phyloP scores from a whole-genome alignment of 352 stramenopile genomes.

The Phytophthora hybrid region DNA sequence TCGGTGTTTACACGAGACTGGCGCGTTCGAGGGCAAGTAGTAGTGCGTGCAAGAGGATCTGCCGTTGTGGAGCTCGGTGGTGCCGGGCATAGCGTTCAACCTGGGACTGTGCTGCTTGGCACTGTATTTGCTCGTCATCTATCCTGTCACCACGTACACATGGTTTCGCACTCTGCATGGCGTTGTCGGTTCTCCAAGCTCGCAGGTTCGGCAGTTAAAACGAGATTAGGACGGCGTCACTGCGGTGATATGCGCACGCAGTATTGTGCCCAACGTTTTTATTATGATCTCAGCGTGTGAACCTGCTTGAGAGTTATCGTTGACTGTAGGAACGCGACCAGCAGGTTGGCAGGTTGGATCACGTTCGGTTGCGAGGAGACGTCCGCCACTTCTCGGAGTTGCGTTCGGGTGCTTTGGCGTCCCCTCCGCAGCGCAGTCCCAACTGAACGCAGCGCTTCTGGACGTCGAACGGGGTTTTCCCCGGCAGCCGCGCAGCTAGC shows the following conservation, averaged over 20 bases:
- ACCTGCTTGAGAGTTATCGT: not conserved
- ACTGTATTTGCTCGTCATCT: slow-evolving; percentile 40
- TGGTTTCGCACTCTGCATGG: slow-evolving; percentile 57
- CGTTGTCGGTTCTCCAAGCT: slow-evolving; percentile 58
- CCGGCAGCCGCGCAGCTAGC: slow-evolving; percentile 44
- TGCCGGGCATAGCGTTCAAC: slow-evolving; percentile 53
- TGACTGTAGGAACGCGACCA: not conserved
- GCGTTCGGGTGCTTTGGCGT: slow-evolving; percentile 36
- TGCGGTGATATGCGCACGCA: not conserved
- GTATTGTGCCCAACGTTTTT: not conserved
- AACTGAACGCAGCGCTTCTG: slow-evolving; percentile 64
- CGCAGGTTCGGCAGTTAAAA: slow-evolving; percentile 58
- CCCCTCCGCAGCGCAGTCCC: slow-evolving; percentile 55
- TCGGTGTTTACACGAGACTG: slow-evolving; percentile 71
- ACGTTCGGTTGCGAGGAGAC: slow-evolving; percentile 7
- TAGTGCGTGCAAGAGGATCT: slow-evolving; percentile 41
- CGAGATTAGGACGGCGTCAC: not conserved
- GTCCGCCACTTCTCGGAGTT: slow-evolving; percentile 60
- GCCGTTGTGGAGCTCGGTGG: slow-evolving; percentile 39
- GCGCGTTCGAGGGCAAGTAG: slow-evolving; percentile 55
- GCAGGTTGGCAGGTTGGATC: not conserved
- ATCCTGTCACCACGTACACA: slow-evolving; percentile 41
- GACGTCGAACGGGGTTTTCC: slow-evolving; percentile 50
- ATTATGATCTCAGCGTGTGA: slow-evolving; percentile 13
- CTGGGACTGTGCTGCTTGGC: slow-evolving; percentile 44